Evolutionary conservation across 805 yeast genomes (phyloP).

Genomic region (Candida verbasci): DNA sequence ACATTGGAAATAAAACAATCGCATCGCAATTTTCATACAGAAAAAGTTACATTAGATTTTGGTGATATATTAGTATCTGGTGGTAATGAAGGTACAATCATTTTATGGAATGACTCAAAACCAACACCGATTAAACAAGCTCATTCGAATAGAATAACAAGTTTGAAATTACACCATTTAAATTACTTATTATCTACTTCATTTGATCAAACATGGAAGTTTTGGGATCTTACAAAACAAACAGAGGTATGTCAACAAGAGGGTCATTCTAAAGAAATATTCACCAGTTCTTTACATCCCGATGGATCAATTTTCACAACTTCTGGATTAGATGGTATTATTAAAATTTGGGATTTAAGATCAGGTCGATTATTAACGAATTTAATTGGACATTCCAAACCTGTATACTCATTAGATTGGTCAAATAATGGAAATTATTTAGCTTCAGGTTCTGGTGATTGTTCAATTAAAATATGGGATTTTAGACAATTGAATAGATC

Average conservation of each 20-base stretch:
- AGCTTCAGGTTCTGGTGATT: constrained; percentile 84
- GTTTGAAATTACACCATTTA: constrained; percentile 61
- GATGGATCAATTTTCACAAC: constrained; percentile 77
- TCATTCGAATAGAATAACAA: constrained; percentile 52
- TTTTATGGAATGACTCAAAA: constrained; percentile 23
- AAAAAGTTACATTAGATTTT: constrained; percentile 61
- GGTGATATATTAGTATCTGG: constrained; percentile 24
- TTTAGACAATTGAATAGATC: constrained; percentile 40
- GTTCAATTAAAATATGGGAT: constrained; percentile 83
- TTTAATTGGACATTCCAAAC: constrained; percentile 66
- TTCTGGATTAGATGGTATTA: constrained; percentile 74
- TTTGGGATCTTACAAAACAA: constrained; percentile 65
- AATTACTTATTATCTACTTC: constrained; percentile 67
- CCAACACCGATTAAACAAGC: constrained; percentile 22
- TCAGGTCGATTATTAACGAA: constrained; percentile 61
- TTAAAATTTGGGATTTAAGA: constrained; percentile 81
- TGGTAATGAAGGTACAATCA: constrained; percentile 34
- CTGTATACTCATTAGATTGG: constrained; percentile 71
- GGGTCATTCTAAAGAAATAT: constrained; percentile 78
- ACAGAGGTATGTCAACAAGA: constrained; percentile 59
- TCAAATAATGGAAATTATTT: constrained; percentile 68
- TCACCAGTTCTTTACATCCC: constrained; percentile 55
- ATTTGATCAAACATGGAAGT: constrained; percentile 80
- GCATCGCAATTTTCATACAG: constrained; percentile 45
- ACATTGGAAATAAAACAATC: constrained; percentile 26